Conservation (phyloP, 2,329 filamentous ascomycete species). For the Delphinella strobiligena region DNA sequence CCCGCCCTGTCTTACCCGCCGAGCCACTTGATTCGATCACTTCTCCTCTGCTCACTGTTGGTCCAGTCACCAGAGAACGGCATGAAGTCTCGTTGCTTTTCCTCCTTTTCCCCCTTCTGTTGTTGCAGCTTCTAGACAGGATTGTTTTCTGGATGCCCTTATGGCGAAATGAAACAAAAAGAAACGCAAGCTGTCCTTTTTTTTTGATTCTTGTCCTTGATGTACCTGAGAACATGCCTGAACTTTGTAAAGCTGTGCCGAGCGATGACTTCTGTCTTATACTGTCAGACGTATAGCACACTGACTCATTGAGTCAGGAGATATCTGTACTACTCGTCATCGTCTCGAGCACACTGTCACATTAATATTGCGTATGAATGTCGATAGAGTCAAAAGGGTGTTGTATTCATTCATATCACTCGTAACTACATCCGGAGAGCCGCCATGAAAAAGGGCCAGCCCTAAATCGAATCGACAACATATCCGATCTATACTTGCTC, state of each 20-base stretch:
- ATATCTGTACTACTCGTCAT: too few relatives aligned
- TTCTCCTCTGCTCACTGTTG: slow-evolving; percentile 5
- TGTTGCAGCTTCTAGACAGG: slow-evolving; percentile 6
- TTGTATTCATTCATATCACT: too few relatives aligned
- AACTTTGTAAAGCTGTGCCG: background rate
- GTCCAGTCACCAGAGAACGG: slow-evolving; percentile 4
- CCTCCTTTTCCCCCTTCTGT: background rate
- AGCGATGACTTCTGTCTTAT: background rate
- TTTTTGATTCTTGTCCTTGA: slow-evolving; percentile 2
- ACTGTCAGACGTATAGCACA: background rate
- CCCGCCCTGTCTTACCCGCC: slow-evolving; percentile 3
- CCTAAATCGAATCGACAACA: too few relatives aligned
- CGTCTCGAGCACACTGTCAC: too few relatives aligned
- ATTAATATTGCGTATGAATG: too few relatives aligned
- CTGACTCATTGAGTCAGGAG: too few relatives aligned
- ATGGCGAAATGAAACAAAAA: slow-evolving; percentile 12
- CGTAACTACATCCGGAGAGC: too few relatives aligned
- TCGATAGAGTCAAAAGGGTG: too few relatives aligned
- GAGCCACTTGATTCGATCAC: too few relatives aligned
- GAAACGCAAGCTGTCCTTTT: slow-evolving; percentile 12
- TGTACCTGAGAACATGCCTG: background rate
- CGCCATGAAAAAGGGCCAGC: too few relatives aligned
- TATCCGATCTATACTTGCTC: too few relatives aligned
- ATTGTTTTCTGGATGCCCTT: slow-evolving; percentile 10
- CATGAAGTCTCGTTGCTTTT: background rate